phyloP scores from a whole-genome alignment of 352 stramenopile genomes.

The Pythium brassicae region DNA sequence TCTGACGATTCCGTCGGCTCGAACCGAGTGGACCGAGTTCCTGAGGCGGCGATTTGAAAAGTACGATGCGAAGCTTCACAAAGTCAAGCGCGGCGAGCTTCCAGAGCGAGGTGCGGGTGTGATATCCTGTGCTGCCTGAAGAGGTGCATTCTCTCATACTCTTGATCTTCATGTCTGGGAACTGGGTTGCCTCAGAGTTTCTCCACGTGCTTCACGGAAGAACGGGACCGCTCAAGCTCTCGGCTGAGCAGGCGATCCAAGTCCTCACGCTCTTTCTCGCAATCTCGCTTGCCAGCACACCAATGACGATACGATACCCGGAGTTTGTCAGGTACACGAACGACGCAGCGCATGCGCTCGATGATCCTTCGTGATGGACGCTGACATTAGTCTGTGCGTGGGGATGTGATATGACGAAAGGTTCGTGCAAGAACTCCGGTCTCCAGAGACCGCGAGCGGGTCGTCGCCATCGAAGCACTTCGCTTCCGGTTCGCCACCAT shows the following conservation, averaged over 20 bases:
- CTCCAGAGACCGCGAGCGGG: not conserved
- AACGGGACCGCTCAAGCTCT: constrained; percentile 20
- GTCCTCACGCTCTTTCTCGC: constrained; percentile 31
- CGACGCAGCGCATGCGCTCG: too few relatives aligned
- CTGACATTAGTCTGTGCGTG: not conserved
- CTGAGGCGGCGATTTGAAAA: constrained; percentile 31
- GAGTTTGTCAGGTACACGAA: constrained; percentile 33
- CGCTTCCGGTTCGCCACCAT: not conserved
- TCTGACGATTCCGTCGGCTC: not conserved
- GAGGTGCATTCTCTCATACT: not conserved
- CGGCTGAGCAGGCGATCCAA: constrained; percentile 28
- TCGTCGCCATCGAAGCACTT: not conserved
- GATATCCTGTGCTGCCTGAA: not conserved
- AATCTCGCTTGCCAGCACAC: constrained; percentile 20
- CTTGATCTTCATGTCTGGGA: not conserved
- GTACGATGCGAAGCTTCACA: constrained; percentile 34
- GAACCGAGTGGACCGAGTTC: constrained; percentile 12
- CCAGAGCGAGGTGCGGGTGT: constrained; percentile 23
- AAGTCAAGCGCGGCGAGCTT: constrained; percentile 18
- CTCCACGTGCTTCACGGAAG: constrained; percentile 22
- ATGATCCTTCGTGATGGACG: too few relatives aligned
- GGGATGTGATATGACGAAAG: not conserved
- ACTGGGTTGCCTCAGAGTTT: constrained; percentile 27
- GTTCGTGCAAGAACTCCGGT: constrained; percentile 1
- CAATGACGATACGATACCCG: constrained; percentile 23